Conservation (phyloP, 441 rosid genomes). For the Populus tomentosa region DNA sequence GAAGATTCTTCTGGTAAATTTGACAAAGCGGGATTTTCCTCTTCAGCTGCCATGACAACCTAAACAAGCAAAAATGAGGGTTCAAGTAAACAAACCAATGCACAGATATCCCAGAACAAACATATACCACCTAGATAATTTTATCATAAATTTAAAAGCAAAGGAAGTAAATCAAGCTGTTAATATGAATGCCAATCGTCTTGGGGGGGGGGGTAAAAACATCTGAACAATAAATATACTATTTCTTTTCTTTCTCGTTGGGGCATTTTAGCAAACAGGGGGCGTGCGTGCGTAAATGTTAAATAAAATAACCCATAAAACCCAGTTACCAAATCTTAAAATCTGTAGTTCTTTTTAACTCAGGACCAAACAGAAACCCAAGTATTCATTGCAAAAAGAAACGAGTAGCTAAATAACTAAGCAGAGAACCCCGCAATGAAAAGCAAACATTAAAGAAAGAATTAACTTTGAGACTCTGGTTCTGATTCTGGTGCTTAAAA, state of each 20-base stretch:
- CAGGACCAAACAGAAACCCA: not conserved
- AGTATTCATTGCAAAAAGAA: not conserved
- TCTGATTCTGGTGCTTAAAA: not conserved
- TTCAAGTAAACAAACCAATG: not conserved
- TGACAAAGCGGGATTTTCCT: conserved; percentile 30
- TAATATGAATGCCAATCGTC: not conserved
- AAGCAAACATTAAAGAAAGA: not conserved
- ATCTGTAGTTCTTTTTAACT: not conserved
- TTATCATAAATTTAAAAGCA: not conserved
- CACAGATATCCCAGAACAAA: not conserved
- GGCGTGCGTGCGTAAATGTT: not conserved
- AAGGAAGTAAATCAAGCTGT: not conserved
- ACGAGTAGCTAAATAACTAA: not conserved
- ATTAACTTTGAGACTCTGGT: not conserved
- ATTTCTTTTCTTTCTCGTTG: no score
- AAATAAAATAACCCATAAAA: not conserved
- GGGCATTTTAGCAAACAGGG: not conserved
- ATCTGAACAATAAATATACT: not conserved
- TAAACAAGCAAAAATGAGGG: not conserved
- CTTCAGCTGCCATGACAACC: conserved; percentile 42
- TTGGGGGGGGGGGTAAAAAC: not conserved
- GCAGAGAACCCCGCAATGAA: not conserved
- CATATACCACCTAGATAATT: not conserved
- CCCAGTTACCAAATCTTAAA: no score
- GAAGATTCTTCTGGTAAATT: conserved; percentile 26